Conservation (phyloP, 768 basidiomycete species). For the Calocybe gangraenosa region DNA sequence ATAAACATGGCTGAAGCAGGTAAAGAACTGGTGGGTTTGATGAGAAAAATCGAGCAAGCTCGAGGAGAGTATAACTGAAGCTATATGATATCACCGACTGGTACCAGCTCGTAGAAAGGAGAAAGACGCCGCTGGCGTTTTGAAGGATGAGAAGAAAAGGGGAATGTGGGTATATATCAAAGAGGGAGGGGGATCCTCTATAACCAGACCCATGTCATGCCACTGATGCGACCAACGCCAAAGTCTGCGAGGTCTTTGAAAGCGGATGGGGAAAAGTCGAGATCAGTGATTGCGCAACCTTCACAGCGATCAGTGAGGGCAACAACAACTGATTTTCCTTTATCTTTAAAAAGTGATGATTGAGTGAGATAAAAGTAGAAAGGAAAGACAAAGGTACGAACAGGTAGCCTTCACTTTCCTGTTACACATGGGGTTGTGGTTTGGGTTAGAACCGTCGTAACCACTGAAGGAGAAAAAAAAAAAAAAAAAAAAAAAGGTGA, state of each 20-base stretch:
- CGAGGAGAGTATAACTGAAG: constrained; percentile 17
- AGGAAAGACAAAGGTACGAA: constrained; percentile 25
- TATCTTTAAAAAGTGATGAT: constrained; percentile 32
- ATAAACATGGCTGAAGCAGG: constrained; percentile 35
- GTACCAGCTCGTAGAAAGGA: constrained; percentile 15
- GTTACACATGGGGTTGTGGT: constrained; percentile 70
- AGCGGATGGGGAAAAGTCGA: constrained; percentile 62
- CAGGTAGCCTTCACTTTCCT: constrained; percentile 43
- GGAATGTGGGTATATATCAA: neutral
- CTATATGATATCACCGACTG: constrained; percentile 9
- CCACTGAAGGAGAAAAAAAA: constrained; percentile 37
- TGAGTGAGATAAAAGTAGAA: constrained; percentile 1
- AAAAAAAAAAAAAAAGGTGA: too few species aligned
- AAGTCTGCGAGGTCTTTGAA: constrained; percentile 44
- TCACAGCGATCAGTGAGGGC: constrained; percentile 59
- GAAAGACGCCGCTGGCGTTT: constrained; percentile 25
- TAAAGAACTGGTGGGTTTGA: constrained; percentile 12
- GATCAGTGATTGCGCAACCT: constrained; percentile 44
- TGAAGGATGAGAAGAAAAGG: constrained; percentile 13
- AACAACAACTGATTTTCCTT: constrained; percentile 46
- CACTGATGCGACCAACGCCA: constrained; percentile 45
- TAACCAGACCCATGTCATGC: constrained; percentile 48
- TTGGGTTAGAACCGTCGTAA: constrained; percentile 59
- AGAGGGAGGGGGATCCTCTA: constrained; percentile 16
- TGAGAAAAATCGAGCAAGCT: constrained; percentile 25